Evolutionary conservation across 495 filamentous ascomycete genomes (phyloP), one percentile per base, ranked within the genome.

Genomic region (Pyrenopolyporus hunteri): DNA sequence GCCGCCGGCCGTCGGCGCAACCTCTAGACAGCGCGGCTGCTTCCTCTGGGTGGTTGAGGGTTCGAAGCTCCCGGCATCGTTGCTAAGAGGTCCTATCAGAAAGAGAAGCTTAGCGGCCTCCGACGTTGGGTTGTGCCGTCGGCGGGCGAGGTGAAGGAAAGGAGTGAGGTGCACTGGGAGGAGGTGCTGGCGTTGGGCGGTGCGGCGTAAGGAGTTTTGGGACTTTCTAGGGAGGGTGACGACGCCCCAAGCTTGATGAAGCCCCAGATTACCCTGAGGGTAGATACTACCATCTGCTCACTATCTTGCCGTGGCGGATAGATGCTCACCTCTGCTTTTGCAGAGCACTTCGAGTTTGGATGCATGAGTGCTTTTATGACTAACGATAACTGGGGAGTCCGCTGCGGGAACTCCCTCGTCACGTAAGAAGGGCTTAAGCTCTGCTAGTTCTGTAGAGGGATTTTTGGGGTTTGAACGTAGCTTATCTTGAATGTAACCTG

Each of bases 41-140:
- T 81, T 13, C 78, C 77, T 4, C 69, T 72, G 9, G 79, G 79
- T 78, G 14, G 62, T 80, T 1, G 73, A 77, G 13, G 61, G 69
- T 10, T 67, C 40, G 63, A 58, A 7, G 72, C 73, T 0, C 75
- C 71, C 5, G 69, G 70, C 10, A 61, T 82, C n/a, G 71, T 78
- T 32, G 79, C 78, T 26, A 70, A 69, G 64, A 78, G 74, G 76
- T 20, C 77, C 77, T 11, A 67, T 84, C 4, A 85, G 71, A 76
- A 73, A 62, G 79, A 84, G 73, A 76, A 75, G 48, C 75, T 85
- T 28, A 85, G 84, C 64, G 70, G 69, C 28, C 63, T 85, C 55
- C 68, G 82, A 31, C 70, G 73, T 23, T 84, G 82, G 78, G 71
- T 83, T 6, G 76, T 7, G 72, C 67, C 37, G 77, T 73, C 13